phyloP scores from a whole-genome alignment of 2,329 filamentous ascomycete genomes.

The Lomentospora prolificans region DNA sequence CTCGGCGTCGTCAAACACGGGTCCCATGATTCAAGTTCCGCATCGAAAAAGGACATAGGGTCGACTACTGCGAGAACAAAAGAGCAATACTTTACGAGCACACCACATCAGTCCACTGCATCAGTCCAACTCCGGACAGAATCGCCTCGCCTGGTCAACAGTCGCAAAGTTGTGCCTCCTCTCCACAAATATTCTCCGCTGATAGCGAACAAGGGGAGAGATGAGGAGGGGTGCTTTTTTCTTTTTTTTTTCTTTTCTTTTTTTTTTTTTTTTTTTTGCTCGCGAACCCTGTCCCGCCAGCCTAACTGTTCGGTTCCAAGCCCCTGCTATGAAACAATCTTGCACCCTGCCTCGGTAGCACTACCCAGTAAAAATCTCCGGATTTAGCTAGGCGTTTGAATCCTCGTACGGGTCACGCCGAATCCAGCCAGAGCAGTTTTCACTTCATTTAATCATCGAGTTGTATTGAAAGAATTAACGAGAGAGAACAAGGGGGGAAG shows the following conservation, averaged over 20 bases:
- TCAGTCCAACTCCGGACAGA: too few relatives aligned
- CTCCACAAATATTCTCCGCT: not conserved
- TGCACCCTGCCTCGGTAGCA: not conserved
- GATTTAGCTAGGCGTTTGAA: not conserved
- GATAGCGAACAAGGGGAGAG: not conserved
- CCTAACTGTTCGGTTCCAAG: not conserved
- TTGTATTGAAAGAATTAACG: too few relatives aligned
- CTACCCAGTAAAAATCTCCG: not conserved
- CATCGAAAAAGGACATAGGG: not conserved
- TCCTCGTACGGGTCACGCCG: not conserved
- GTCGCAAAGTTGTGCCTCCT: not conserved
- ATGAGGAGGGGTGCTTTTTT: not conserved
- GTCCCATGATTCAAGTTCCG: too few relatives aligned
- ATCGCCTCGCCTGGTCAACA: not conserved
- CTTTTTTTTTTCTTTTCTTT: not conserved
- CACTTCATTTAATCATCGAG: not conserved
- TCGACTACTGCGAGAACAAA: too few relatives aligned
- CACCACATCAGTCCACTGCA: not conserved
- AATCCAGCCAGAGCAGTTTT: not conserved
- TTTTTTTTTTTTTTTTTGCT: not conserved
- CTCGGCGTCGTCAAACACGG: not conserved
- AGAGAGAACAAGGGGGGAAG: not conserved
- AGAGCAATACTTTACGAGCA: too few relatives aligned
- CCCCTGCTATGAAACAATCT: conserved; percentile 6
- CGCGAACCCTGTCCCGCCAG: not conserved